Evolutionary conservation across 225 moss, liverwort and hornwort species (phyloP), one percentile per base, ranked within the genome.

Genomic region (Rhytidiadelphus loreus): DNA sequence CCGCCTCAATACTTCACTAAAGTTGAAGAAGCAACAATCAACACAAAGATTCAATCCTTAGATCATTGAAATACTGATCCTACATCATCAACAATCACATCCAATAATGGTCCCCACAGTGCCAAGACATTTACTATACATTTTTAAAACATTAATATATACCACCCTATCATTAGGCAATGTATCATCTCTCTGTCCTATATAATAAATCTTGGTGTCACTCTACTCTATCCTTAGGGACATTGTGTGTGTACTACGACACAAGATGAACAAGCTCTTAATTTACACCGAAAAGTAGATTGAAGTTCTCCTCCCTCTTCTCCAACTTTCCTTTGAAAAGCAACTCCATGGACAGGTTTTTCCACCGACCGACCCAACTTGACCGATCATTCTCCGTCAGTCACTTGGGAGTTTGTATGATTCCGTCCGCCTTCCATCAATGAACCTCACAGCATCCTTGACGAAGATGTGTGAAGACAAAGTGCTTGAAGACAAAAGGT

Each of bases 11-110:
- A 64, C 12, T 66, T 37, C 7, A 37, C 22, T 21, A 66, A n/a
- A 66, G 66, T 4, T 37, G 4, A 66, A 37, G 11, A 66, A 37
- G 7, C 12, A 21, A 66, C n/a, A 66, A 66, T 64, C 9, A 64
- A 11, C 12, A n/a, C 2, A 0, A 37, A 66, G 12, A 20, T 23
- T 39, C 0, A 2, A 62, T 30, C 13, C 13, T 0, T 0, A 4
- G 0, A 39, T 0, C 4, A 4, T 39, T 69, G 39, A 39, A 69
- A 69, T 24, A n/a, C 4, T n/a, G 1, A 22, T 68, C n/a, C 13
- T 50, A 50, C 4, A 12, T 26, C 25, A 26, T 26, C 6, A 22
- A 5, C 2, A 59, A 2, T 25, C 25, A 59, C 25, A 59, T 10
- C 6, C 5, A 7, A 60, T 26, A 26, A 12, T 1, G 26, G 3